Percentiles rank a stretch among this genome's conserved stretches.
These are phyloP conservation scores for Zea mays DNA, from an alignment of 176 grass and related monocot genomes.

Conservation along the genomic window DNA sequence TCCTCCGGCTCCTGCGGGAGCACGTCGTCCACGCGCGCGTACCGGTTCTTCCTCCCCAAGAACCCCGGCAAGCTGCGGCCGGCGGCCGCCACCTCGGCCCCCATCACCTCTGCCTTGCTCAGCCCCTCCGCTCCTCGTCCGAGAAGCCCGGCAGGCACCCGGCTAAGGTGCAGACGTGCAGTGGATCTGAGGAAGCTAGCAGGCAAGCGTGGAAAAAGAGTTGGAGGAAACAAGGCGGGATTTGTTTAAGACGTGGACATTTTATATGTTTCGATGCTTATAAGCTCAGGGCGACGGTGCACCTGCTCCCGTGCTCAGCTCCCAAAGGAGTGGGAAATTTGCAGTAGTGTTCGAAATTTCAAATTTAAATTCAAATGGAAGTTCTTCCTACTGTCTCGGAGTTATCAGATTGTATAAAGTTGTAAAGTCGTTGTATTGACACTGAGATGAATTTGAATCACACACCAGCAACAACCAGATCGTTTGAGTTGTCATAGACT, in stretches of 20 bases:
- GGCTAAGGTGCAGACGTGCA: background rate
- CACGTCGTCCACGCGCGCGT: slow-evolving; percentile 53
- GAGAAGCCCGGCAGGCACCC: background rate
- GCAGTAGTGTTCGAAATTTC: background rate
- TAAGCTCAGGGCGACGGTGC: background rate
- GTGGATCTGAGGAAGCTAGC: slow-evolving; percentile 45
- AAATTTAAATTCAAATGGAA: background rate
- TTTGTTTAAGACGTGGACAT: slow-evolving; percentile 15
- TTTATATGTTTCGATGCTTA: slow-evolving; percentile 36
- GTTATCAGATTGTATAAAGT: background rate
- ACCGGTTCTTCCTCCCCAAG: slow-evolving; percentile 42
- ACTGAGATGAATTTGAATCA: too few species aligned
- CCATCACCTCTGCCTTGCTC: background rate
- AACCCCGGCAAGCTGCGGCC: slow-evolving; percentile 36
- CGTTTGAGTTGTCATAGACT: too few species aligned
- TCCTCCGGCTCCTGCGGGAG: slow-evolving; percentile 36
- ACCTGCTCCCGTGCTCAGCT: background rate
- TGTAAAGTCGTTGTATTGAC: too few species aligned
- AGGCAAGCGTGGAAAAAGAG: too few species aligned
- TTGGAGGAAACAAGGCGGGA: background rate
- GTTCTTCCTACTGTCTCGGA: too few species aligned
- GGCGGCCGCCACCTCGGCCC: slow-evolving; percentile 21
- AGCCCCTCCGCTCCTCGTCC: too few species aligned
- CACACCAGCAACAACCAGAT: too few species aligned
- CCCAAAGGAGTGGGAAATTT: background rate